Base-by-base conservation (phyloP, 768 basidiomycete species). In the Boletellus emodensis region DNA sequence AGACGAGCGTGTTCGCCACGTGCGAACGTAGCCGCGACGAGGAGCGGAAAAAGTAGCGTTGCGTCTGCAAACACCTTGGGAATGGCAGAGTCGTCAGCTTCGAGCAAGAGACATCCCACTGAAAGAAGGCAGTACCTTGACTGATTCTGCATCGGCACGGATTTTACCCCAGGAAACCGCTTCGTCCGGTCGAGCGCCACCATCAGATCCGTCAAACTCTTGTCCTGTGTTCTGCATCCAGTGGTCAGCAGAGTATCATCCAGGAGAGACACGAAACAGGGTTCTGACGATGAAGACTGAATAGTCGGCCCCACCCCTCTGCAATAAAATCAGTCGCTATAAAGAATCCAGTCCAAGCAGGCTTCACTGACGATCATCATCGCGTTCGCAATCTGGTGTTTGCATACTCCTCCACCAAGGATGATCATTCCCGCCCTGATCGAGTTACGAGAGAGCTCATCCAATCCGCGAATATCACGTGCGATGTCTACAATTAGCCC, bases 151-250 rank as follows among this genome's bases (percentile, higher is more conserved):
- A 9, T 84, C 84, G 10, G 87, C 85, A 32, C 92, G 81, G 54
- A 98, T 97, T 74, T 99, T 99, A 1, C 96, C 96, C 96, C 96
- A 99, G 3, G 90, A 94, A 22, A 99, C 83, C 1, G 96, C 96
- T 70, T 99, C 96, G 61, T 99, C 96, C 8, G 96, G 96, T 52
- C 91, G 77, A 32, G 96, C 94, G 14, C 95, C 95, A 6, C 94
- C 94, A 67, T 98, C 95, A 9, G 94, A 97, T 2, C 96, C 96
- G 66, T 99, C 96, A 58, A 96, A 99, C 73, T 99, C 96, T 74
- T 99, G 94, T 0, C 95, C 96, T 2, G 96, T 99, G 63, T 98
- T 99, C 90, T 92, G 39, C 12, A 41, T 17, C 15, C 44, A 20
- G 32, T 30, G 11, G 11, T 44, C 24, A 46, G 46, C 18, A 40